A percentile compares a stretch with the other conserved stretches of the same genome.
Conservation (phyloP, 768 basidiomycete species). For the Suillus decipiens region DNA sequence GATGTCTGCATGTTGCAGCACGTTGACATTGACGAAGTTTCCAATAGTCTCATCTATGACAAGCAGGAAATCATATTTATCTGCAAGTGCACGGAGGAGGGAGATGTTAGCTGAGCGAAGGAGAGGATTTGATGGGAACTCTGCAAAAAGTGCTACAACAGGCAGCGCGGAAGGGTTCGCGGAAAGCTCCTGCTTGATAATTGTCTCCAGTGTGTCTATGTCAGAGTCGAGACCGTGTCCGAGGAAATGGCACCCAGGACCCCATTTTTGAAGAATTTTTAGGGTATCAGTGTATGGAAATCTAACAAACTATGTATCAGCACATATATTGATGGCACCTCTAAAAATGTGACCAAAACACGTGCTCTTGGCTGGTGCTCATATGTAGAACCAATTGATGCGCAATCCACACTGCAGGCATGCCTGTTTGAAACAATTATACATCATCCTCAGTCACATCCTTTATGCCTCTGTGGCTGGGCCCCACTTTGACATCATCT, state of each 20-base stretch:
- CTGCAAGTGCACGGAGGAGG: constrained; percentile 74
- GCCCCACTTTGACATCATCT: constrained; percentile 51
- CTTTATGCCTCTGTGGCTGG: constrained; percentile 66
- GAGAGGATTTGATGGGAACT: constrained; percentile 96
- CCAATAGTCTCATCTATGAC: constrained; percentile 95
- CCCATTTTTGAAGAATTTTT: constrained; percentile 95
- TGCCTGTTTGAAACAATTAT: constrained; percentile 83
- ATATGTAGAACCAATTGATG: constrained; percentile 65
- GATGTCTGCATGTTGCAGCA: constrained; percentile 83
- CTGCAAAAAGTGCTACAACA: constrained; percentile 81
- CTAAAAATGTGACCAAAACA: constrained; percentile 80
- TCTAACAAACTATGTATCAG: constrained; percentile 43
- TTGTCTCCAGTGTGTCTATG: constrained; percentile 66
- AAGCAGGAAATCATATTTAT: constrained; percentile 85
- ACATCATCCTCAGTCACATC: constrained; percentile 85
- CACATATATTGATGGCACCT: not conserved
- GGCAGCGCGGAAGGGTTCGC: constrained; percentile 51
- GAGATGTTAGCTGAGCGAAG: constrained; percentile 81
- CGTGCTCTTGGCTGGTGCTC: constrained; percentile 74
- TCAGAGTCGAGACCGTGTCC: constrained; percentile 79
- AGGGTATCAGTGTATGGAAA: constrained; percentile 96
- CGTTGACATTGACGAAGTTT: constrained; percentile 91
- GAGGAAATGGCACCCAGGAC: constrained; percentile 88
- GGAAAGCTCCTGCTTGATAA: constrained; percentile 51
- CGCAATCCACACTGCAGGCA: constrained; percentile 93